Evolutionary conservation across 768 basidiomycete species (phyloP), one percentile per base, ranked within the genome.

Genomic region (Boletus barrowsii): DNA sequence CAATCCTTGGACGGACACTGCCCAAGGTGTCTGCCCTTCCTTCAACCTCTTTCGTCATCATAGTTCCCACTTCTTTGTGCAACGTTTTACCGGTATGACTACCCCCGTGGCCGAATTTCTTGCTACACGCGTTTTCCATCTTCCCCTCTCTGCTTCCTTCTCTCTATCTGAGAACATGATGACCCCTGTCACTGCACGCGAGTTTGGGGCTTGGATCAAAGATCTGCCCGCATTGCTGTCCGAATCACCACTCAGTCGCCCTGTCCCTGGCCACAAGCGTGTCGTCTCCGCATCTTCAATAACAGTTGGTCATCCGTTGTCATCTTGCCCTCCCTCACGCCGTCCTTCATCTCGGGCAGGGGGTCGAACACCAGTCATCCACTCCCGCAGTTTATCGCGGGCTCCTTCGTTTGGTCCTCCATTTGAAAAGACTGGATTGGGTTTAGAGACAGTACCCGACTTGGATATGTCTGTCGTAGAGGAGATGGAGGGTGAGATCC

Each of bases 1-100:
- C 74, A 98, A 98, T 72, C 96, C 96, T 26, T 99, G 97, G 97
- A 90, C 90, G 42, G 96, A 98, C 68, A 96, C 96, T 2, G 81
- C 86, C 32, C 80, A 87, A 58, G 90, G 87, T 62, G 83, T 81
- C 58, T 89, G 89, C 70, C 73, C 82, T 35, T 91, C 92, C 43
- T 99, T 98, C 71, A 82, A 83, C 60, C 76, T 83, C 22, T 98
- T 86, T 75, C 84, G 84, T 61, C 79, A 79, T 54, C 82, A 90
- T 57, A 92, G 92, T 30, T 79, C 87, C 73, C 78, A 78, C 39
- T 99, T 98, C 73, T 89, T 99, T 73, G 83, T 94, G 77, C 77
- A 82, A 54, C 85, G 94, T 53, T 98, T 98, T 74, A 79, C 88
- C 20, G 96, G 91, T 54, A 93, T 93, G 90, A 92, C 90, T 18